Evolutionary conservation across 805 yeast species (phyloP), one percentile per base, ranked within the genome.

Genomic region (Millerago galiae): DNA sequence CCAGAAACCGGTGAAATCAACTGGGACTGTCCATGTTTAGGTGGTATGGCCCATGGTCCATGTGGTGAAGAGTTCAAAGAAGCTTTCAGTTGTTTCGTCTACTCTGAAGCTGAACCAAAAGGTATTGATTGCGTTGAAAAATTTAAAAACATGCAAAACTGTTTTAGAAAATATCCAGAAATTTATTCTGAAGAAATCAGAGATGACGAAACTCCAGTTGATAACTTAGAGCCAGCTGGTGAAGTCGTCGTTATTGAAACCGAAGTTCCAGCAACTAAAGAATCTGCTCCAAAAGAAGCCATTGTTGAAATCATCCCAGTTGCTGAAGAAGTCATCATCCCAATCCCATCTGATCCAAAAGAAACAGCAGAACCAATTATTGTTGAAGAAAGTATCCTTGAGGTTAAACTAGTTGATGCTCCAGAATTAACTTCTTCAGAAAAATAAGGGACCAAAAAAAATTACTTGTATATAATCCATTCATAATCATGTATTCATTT

Each of bases 21-120:
- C 77, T 93, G 99, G 99, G 98, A 93, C 60, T 93, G 99, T 65
- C 98, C 99, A n/a, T 91, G 98, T 65, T 71, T 93, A 38, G 99
- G 98, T 28, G 99, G 99, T 34, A 88, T 93, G 97, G 98, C 99
- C 27, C 74, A 90, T 51, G 99, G 99, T 0, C 98, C 99, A 43
- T 93, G 99, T 68, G 99, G 99, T 44, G 90, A 81, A 55, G 95
- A 89, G 67, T 88, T 88, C 72, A 88, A 86, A 67, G 88, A 77
- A 41, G 98, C 99, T 0, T 93, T 93, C 63, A 74, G 95, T 9
- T 93, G 99, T 63, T 93, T 93, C 59, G 91, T 93, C 34, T 89
- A 83, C 70, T 89, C 97, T 7, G 87, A 83, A 56, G 82, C 83
- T 45, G 98, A 91, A 61, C 97, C 98, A 60, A 91, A 91, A 71